Conservation (phyloP, 1,139 yeast species). For the Neolecta irregularis region DNA sequence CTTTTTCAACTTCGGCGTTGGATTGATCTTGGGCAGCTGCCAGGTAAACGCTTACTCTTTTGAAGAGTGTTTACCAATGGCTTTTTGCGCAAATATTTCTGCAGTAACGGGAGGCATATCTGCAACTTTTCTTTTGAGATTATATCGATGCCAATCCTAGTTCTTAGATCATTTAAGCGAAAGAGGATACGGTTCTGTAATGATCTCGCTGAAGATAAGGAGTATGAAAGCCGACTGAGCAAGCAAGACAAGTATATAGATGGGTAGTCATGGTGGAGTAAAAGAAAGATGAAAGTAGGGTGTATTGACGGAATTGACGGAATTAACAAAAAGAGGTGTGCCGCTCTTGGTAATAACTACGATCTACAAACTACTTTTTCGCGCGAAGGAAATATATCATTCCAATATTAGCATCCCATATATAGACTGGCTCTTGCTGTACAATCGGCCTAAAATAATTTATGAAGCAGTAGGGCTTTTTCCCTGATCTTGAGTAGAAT, state of each 20-base stretch:
- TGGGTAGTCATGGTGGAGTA: neutral
- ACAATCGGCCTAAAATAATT: too few relatives aligned
- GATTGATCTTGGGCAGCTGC: conserved; percentile 15
- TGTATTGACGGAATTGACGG: too few relatives aligned
- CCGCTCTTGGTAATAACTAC: too few relatives aligned
- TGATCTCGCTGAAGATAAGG: conserved; percentile 76
- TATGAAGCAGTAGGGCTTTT: too few relatives aligned
- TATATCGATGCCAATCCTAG: conserved; percentile 90
- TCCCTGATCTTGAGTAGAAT: too few relatives aligned
- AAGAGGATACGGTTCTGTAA: conserved; percentile 6
- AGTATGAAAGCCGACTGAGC: conserved; percentile 59
- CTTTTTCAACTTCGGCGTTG: conserved; percentile 23
- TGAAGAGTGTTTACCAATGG: conserved; percentile 31
- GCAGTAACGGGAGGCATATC: conserved; percentile 64
- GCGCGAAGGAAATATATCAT: too few relatives aligned
- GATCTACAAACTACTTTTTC: too few relatives aligned
- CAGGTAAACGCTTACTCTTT: conserved; percentile 20
- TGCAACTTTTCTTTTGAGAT: conserved; percentile 83
- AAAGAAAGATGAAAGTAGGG: too few relatives aligned
- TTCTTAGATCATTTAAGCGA: conserved; percentile 33
- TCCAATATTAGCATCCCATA: too few relatives aligned
- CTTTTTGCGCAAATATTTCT: conserved; percentile 67
- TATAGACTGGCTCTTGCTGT: too few relatives aligned
- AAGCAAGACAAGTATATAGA: conserved; percentile 61
- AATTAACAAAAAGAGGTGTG: too few relatives aligned